A percentile compares a stretch with the other conserved stretches of the same genome.
phyloP scores from a whole-genome alignment of 345 rosid species.

The Eucalyptus urophylla region DNA sequence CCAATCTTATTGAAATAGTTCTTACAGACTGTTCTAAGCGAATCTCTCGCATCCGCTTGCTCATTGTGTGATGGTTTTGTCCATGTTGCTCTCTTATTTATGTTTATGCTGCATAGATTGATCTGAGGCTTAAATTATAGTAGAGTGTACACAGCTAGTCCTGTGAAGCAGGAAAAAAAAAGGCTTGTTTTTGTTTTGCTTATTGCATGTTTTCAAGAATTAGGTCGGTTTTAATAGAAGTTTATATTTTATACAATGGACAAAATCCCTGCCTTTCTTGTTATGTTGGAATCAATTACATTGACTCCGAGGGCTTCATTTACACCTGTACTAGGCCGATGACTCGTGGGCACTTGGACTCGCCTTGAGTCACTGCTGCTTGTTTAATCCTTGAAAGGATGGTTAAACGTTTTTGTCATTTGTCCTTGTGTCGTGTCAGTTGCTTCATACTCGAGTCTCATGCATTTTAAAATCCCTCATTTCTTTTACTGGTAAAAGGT shows the following conservation, averaged over 20 bases:
- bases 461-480: too few species aligned
- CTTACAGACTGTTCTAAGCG: not conserved
- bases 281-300: not conserved
- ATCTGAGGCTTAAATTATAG: not conserved
- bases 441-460: not conserved
- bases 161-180: not conserved
- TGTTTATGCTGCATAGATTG: not conserved
- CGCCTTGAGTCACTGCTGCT: not conserved
- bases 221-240: not conserved
- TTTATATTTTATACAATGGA: not conserved
- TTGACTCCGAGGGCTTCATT: not conserved
- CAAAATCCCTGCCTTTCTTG: not conserved
- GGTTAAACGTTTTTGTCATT: not conserved
- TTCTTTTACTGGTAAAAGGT: not conserved
- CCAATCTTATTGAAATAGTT: not conserved
- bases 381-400: not conserved
- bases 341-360: not conserved
- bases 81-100: not conserved
- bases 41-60: not conserved
- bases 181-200: not conserved
- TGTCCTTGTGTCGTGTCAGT: not conserved
- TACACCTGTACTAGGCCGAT: not conserved
- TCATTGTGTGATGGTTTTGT: not conserved
- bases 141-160: not conserved
- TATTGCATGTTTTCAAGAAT: not conserved